phyloP scores from a whole-genome alignment of 2,329 filamentous ascomycete genomes.

The Botrytis squamosa region DNA sequence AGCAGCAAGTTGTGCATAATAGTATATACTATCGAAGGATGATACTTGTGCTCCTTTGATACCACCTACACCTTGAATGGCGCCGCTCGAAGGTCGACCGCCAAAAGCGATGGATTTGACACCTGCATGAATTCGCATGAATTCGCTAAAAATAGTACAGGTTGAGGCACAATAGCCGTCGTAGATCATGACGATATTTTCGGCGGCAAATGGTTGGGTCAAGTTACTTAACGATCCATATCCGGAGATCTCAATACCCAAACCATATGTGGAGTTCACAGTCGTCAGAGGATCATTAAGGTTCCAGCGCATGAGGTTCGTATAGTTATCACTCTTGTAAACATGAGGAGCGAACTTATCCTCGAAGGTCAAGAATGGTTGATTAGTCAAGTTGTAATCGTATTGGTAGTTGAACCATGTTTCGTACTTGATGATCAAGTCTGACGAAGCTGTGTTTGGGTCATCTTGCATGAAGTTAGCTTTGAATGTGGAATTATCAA shows the following conservation, averaged over 20 bases:
- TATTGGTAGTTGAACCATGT: conserved; percentile 34
- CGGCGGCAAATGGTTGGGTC: conserved; percentile 42
- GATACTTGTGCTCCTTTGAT: conserved; percentile 53
- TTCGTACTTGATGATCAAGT: conserved; percentile 28
- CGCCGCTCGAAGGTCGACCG: conserved; percentile 52
- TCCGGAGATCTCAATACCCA: conserved; percentile 39
- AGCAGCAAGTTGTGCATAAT: conserved; percentile 24
- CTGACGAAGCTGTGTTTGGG: conserved; percentile 29
- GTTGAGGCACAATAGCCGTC: conserved; percentile 61
- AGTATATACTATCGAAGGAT: conserved; percentile 28
- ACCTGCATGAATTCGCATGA: conserved; percentile 51
- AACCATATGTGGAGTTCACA: conserved; percentile 29
- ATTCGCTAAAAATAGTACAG: conserved; percentile 56
- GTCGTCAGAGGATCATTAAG: conserved; percentile 33
- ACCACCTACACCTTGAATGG: conserved; percentile 66
- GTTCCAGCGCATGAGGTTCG: conserved; percentile 34
- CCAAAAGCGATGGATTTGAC: conserved; percentile 59
- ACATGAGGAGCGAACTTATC: conserved; percentile 34
- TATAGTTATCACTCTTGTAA: conserved; percentile 31
- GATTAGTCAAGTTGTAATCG: conserved; percentile 33
- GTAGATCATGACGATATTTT: conserved; percentile 43
- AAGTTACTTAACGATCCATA: conserved; percentile 37
- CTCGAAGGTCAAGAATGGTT: conserved; percentile 31
- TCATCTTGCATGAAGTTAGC: conserved; percentile 25
- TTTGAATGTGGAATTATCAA: not conserved